phyloP scores from a whole-genome alignment of 164 flowering plant species.

The Tetracentron sinense region DNA sequence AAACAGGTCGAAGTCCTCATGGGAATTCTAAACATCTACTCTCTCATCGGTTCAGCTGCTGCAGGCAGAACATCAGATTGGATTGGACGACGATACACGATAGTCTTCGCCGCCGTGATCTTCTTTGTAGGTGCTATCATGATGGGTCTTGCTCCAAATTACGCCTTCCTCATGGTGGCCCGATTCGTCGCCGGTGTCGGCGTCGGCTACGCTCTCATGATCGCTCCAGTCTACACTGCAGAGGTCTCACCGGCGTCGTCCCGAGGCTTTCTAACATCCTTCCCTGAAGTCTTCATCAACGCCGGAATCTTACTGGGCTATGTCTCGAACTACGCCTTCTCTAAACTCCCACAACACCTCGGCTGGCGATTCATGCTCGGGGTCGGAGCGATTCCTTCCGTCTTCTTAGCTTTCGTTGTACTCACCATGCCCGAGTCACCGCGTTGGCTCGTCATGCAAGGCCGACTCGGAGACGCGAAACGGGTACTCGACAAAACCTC shows the following conservation, averaged over 20 bases:
- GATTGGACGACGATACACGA: conserved; percentile 23
- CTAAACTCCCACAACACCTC: conserved; percentile 15
- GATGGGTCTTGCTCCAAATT: conserved; percentile 20
- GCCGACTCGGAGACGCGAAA: no score
- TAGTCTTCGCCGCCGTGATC: conserved; percentile 13
- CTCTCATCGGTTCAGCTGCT: conserved; percentile 10
- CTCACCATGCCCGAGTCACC: no score
- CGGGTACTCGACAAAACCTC: no score
- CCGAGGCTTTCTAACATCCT: conserved; percentile 22
- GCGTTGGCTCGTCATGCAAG: no score
- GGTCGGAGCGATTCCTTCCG: conserved; percentile 15
- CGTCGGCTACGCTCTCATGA: conserved; percentile 19
- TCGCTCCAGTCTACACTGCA: no score
- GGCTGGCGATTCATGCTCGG: conserved; percentile 18
- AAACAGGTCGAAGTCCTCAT: conserved; percentile 9
- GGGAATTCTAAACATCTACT: conserved; percentile 15
- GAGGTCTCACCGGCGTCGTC: conserved; percentile 20
- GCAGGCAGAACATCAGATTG: conserved; percentile 22
- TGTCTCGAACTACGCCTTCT: conserved; percentile 19
- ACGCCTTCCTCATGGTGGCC: conserved; percentile 21
- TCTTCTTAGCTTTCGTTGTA: no score
- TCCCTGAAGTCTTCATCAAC: conserved; percentile 25
- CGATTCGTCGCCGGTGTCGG: conserved; percentile 22
- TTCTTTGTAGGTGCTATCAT: conserved; percentile 17
- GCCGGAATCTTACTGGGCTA: conserved; percentile 17